Percentiles rank a stretch among this genome's conserved stretches.
Conservation (phyloP, 768 basidiomycete genomes). For the Pisolithus tinctorius region DNA sequence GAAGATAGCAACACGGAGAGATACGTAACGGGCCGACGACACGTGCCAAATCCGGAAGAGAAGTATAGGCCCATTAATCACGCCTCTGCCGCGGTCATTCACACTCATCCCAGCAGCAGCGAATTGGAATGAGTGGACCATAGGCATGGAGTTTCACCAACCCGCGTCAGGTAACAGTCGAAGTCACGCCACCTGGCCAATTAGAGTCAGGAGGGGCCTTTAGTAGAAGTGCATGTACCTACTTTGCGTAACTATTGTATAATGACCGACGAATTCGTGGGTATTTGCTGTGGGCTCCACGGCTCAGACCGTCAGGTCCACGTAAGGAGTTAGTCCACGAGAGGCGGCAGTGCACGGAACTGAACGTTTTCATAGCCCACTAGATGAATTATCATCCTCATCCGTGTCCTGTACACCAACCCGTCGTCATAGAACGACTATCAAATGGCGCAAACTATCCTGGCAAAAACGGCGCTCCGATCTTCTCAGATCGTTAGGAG, state of each 20-base stretch:
- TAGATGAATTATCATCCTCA: neutral
- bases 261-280: neutral
- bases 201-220: no score
- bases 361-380: neutral
- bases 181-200: neutral
- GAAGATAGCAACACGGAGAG: neutral
- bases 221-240: no score
- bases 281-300: neutral
- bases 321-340: neutral
- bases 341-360: neutral
- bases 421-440: neutral
- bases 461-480: neutral
- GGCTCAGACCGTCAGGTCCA: neutral
- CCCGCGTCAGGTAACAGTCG: neutral
- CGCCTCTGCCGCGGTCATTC: neutral
- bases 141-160: neutral
- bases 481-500: no score
- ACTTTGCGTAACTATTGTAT: neutral
- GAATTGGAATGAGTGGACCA: neutral
- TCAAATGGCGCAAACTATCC: neutral
- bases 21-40: conserved; percentile 19
- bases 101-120: no score
- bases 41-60: conserved; percentile 23
- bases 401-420: neutral
- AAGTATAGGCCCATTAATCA: conserved; percentile 7